Conservation (phyloP, 768 basidiomycete genomes). For the Cyclocybe cylindracea region DNA sequence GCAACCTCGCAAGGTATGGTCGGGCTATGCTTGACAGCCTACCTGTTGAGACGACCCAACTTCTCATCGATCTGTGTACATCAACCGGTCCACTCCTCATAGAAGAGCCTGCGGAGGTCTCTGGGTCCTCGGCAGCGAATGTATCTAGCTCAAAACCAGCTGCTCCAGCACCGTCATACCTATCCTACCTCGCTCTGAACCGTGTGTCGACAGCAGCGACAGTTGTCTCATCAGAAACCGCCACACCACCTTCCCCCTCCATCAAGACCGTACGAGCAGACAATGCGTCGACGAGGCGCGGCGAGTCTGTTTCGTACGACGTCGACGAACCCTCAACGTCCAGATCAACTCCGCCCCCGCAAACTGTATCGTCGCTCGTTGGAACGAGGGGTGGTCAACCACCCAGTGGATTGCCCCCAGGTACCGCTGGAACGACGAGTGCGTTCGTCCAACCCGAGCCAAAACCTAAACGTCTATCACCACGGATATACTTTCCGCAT, state of each 20-base stretch:
- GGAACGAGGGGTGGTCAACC: not conserved
- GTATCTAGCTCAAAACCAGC: slow-evolving; percentile 3
- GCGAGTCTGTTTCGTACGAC: slow-evolving; percentile 29
- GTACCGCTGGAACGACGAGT: slow-evolving; percentile 1
- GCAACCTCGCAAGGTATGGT: slow-evolving; percentile 85
- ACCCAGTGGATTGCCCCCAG: not conserved
- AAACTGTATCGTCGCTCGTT: slow-evolving; percentile 11
- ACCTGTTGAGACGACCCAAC: slow-evolving; percentile 86
- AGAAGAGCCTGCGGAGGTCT: slow-evolving; percentile 35
- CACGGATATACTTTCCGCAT: slow-evolving; percentile 87
- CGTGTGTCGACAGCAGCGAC: slow-evolving; percentile 48
- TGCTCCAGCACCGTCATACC: slow-evolving; percentile 59
- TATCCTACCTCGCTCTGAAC: slow-evolving; percentile 79
- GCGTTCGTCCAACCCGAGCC: slow-evolving; percentile 19
- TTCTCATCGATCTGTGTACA: slow-evolving; percentile 92
- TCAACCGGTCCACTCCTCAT: slow-evolving; percentile 50
- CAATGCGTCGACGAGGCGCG: slow-evolving; percentile 31
- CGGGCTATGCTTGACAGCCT: slow-evolving; percentile 80
- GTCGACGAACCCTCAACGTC: slow-evolving; percentile 32
- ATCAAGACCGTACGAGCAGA: slow-evolving; percentile 47
- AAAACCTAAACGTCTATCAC: slow-evolving; percentile 65
- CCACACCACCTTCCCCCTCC: slow-evolving; percentile 44
- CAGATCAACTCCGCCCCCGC: slow-evolving; percentile 33
- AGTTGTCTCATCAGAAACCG: slow-evolving; percentile 35
- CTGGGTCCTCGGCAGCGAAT: not conserved